phyloP scores from a whole-genome alignment of 148 eudicot species.

The Beta vulgaris region DNA sequence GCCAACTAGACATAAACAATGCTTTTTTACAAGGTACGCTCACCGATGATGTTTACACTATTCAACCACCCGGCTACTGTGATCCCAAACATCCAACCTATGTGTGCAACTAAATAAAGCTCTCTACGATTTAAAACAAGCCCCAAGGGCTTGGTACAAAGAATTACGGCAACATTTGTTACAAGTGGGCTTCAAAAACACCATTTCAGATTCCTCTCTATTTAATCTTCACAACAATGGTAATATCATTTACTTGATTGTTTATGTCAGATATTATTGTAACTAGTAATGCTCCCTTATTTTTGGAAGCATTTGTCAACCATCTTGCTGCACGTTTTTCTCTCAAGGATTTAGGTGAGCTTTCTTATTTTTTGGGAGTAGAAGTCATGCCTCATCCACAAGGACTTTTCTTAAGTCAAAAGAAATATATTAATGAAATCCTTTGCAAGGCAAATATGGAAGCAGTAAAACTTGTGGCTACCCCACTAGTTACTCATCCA shows the following conservation, averaged over 20 bases:
- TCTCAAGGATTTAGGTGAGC: background rate
- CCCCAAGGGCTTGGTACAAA: slow-evolving; percentile 4
- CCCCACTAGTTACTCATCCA: background rate
- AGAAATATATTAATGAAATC: background rate
- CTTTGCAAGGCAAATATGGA: background rate
- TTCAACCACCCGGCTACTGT: background rate
- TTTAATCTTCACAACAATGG: background rate
- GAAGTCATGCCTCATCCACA: background rate
- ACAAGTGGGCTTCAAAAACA: background rate
- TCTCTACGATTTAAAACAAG: slow-evolving; percentile 10
- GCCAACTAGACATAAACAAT: background rate
- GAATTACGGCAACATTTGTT: background rate
- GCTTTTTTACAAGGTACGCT: background rate
- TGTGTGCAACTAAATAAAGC: slow-evolving; percentile 2
- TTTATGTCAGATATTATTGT: slow-evolving; percentile 7
- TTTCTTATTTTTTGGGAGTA: slow-evolving; percentile 8
- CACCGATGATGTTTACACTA: background rate
- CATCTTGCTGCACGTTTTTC: background rate
- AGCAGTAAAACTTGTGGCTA: background rate
- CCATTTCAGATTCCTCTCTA: background rate
- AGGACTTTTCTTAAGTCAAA: slow-evolving; percentile 1
- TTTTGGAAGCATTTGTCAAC: background rate
- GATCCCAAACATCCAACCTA: background rate
- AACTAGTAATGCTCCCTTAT: background rate
- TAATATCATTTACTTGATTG: background rate